Evolutionary conservation across 331 rosid genomes (phyloP).

Genomic region (Ulmus americana): DNA sequence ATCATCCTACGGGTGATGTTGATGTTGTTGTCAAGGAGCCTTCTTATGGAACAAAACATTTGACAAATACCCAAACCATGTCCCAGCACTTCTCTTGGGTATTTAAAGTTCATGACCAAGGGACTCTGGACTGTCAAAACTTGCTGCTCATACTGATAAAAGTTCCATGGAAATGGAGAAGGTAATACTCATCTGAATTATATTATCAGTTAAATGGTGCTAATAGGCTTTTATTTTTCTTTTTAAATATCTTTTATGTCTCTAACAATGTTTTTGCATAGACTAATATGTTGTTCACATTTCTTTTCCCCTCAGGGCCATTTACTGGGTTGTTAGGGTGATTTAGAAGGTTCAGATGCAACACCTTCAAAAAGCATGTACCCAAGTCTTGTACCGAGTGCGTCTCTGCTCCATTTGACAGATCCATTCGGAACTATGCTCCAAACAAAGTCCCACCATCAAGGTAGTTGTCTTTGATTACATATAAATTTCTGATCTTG

Average conservation of each 20-base stretch:
- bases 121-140: slow-evolving; percentile 52
- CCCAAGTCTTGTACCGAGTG: slow-evolving; percentile 48
- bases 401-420: slow-evolving; percentile 44
- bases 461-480: no score
- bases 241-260: no score
- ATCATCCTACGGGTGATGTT: slow-evolving; percentile 93
- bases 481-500: no score
- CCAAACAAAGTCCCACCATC: no score
- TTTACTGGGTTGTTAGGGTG: slow-evolving; percentile 50
- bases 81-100: slow-evolving; percentile 55
- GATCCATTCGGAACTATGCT: slow-evolving; percentile 34
- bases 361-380: slow-evolving; percentile 46
- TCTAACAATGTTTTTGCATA: no score
- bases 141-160: slow-evolving; percentile 41
- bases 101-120: slow-evolving; percentile 51
- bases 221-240: no score
- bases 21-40: slow-evolving; percentile 49
- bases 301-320: slow-evolving; percentile 23
- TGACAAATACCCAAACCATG: slow-evolving; percentile 42
- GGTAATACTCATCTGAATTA: slow-evolving; percentile 38
- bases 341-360: slow-evolving; percentile 46
- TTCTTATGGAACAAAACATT: slow-evolving; percentile 49
- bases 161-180: slow-evolving; percentile 56
- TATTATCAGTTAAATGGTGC: no score
- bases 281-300: neutral